A percentile compares a stretch with the other conserved stretches of the same genome.
phyloP scores from a whole-genome alignment of 306 rosid species.

The Medicago truncatula region DNA sequence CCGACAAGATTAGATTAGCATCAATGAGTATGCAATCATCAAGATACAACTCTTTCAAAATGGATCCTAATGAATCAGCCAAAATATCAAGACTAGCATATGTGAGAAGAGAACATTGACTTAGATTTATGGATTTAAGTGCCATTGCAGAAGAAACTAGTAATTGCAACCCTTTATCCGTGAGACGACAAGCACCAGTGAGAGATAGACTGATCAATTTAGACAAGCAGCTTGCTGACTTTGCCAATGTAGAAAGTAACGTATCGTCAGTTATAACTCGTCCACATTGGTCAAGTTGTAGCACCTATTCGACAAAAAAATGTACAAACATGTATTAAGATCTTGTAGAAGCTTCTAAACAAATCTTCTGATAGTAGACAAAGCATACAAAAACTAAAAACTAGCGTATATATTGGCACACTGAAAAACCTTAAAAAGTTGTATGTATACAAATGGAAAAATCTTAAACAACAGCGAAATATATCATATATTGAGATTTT shows the following conservation, averaged over 20 bases:
- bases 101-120: conserved; percentile 90
- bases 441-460: no score
- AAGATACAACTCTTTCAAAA: conserved; percentile 74
- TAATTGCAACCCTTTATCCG: conserved; percentile 59
- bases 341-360: not conserved
- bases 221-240: conserved; percentile 56
- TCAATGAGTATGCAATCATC: conserved; percentile 68
- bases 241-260: conserved; percentile 53
- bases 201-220: conserved; percentile 65
- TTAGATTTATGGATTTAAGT: conserved; percentile 77
- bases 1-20: conserved; percentile 53
- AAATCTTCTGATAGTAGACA: not conserved
- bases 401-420: no score
- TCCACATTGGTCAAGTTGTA: conserved; percentile 88
- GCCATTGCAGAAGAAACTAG: conserved; percentile 72
- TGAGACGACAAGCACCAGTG: conserved; percentile 84
- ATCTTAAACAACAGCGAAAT: no score
- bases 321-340: conserved; percentile 34
- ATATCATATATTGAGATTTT: no score
- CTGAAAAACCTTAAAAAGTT: no score
- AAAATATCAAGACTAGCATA: conserved; percentile 52
- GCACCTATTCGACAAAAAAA: conserved; percentile 62
- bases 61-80: conserved; percentile 68
- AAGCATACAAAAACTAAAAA: not conserved
- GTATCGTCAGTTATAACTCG: conserved; percentile 71